Evolutionary conservation across 1,139 yeast genomes (phyloP).

Genomic region (Lizanozyma gosingica): DNA sequence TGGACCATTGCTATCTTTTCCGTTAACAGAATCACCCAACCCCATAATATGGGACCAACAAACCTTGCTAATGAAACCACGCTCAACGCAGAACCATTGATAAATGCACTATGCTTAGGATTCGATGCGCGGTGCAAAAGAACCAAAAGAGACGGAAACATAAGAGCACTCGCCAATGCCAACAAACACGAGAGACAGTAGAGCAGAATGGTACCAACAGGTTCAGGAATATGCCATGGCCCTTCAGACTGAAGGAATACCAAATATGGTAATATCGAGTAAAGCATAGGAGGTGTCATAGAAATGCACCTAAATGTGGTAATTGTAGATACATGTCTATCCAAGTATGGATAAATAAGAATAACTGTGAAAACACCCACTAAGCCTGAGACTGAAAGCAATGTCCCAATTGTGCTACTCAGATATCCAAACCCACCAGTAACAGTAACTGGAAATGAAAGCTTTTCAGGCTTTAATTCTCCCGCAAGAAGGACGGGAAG

Average conservation of each 20-base stretch:
- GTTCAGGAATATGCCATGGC: slow-evolving; percentile 11
- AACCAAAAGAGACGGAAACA: slow-evolving; percentile 34
- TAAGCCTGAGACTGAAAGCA: slow-evolving; percentile 49
- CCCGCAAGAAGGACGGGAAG: slow-evolving; percentile 52
- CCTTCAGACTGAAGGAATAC: slow-evolving; percentile 31
- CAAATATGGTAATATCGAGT: slow-evolving; percentile 40
- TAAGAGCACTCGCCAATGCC: slow-evolving; percentile 22
- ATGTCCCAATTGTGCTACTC: slow-evolving; percentile 42
- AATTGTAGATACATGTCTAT: slow-evolving; percentile 39
- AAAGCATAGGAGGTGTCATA: slow-evolving; percentile 37
- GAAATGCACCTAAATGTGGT: slow-evolving; percentile 34
- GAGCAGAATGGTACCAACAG: slow-evolving; percentile 7
- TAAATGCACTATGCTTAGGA: slow-evolving; percentile 39
- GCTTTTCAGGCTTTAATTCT: slow-evolving; percentile 21
- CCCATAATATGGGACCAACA: slow-evolving; percentile 53
- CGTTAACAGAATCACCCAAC: slow-evolving; percentile 42
- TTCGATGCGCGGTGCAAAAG: slow-evolving; percentile 42
- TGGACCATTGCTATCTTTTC: slow-evolving; percentile 36
- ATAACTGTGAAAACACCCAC: slow-evolving; percentile 45
- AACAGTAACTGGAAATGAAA: slow-evolving; percentile 39
- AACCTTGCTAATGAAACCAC: slow-evolving; percentile 48
- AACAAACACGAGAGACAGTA: slow-evolving; percentile 20
- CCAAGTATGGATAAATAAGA: slow-evolving; percentile 46
- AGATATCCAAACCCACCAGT: slow-evolving; percentile 42
- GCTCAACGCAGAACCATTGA: slow-evolving; percentile 42